Evolutionary conservation across 805 yeast genomes (phyloP), one percentile per base, ranked within the genome.

Genomic region (Yamadazyma sp.): DNA sequence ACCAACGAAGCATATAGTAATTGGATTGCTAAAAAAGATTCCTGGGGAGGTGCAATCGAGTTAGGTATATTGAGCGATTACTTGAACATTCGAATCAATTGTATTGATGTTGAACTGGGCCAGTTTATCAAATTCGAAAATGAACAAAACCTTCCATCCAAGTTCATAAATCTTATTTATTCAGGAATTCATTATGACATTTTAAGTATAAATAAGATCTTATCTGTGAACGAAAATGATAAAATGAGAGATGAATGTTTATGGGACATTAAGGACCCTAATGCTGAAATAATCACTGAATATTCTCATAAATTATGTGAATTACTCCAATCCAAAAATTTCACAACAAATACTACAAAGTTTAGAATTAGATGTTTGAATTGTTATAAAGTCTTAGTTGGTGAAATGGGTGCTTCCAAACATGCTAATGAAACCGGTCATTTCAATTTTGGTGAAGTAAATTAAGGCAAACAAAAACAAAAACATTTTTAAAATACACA

Each of bases 11-110:
- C 73, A 7, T 84, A 84, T 50, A 57, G 73, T 22, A 42, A 57
- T 5, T 84, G 93, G 91, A 84, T 84, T 15, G 44, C 52, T 30
- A 60, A 69, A 37, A 70, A 69, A 13, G 76, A 69, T 23, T 70
- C 82, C 12, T 84, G 93, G 94, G 94, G 94, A 20, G 94, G 94
- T 5, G 91, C 86, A 2, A 82, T 84, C 31, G 94, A 84, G 51
- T 57, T 83, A 30, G 76, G 78, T 7, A 80, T 84, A 5, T 52
- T 84, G 19, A 69, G 85, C 2, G 63, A 69, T 22, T 65, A 69
- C 42, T 64, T 80, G 26, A 61, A 64, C 4, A 56, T 80, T 5
- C 64, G 73, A 3, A 77, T 84, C 27, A 62, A 70, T 35, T 77
- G 86, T 8, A 52, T 81, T 19, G 93, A 84, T 48, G 76, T 84